phyloP scores from a whole-genome alignment of 495 filamentous ascomycete species.

The Aspergillus affinis region DNA sequence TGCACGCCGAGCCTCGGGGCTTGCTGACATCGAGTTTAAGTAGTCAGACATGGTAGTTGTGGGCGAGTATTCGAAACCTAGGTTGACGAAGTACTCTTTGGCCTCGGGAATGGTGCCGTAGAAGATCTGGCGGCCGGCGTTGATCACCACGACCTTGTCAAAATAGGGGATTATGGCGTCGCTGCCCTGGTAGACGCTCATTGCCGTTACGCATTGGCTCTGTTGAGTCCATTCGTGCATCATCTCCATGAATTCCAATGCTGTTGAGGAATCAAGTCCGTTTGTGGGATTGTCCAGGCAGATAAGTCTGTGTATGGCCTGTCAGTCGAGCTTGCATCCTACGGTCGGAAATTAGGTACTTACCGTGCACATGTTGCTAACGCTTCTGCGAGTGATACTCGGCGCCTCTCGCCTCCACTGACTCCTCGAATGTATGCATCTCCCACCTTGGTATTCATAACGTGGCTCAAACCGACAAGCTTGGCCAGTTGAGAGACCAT shows the following conservation, averaged over 20 bases:
- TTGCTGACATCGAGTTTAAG: conserved; percentile 58
- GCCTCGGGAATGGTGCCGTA: conserved; percentile 51
- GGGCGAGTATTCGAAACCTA: conserved; percentile 58
- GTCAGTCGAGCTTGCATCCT: conserved; percentile 19
- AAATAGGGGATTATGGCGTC: conserved; percentile 48
- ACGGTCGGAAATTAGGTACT: conserved; percentile 17
- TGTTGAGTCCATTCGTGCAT: conserved; percentile 25
- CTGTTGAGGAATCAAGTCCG: conserved; percentile 51
- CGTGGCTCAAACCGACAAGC: conserved; percentile 2
- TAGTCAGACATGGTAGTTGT: conserved; percentile 62
- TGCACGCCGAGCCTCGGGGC: conserved; percentile 52
- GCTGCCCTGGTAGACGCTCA: conserved; percentile 50
- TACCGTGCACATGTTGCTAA: conserved; percentile 55
- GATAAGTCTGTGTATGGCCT: conserved; percentile 9
- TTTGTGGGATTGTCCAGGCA: conserved; percentile 52
- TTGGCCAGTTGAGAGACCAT: conserved; percentile 33
- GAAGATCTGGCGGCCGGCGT: conserved; percentile 52
- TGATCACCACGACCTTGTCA: conserved; percentile 59
- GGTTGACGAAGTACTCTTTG: conserved; percentile 55
- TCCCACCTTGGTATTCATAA: conserved; percentile 16
- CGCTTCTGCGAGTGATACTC: conserved; percentile 57
- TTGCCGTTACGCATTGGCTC: conserved; percentile 23
- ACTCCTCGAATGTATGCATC: conserved; percentile 16
- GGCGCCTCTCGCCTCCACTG: conserved; percentile 51
- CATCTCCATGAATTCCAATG: conserved; percentile 34